A percentile compares a stretch with the other conserved stretches of the same genome.
Evolutionary conservation across 805 yeast genomes (phyloP).

Genomic region (Candida broadrunensis): DNA sequence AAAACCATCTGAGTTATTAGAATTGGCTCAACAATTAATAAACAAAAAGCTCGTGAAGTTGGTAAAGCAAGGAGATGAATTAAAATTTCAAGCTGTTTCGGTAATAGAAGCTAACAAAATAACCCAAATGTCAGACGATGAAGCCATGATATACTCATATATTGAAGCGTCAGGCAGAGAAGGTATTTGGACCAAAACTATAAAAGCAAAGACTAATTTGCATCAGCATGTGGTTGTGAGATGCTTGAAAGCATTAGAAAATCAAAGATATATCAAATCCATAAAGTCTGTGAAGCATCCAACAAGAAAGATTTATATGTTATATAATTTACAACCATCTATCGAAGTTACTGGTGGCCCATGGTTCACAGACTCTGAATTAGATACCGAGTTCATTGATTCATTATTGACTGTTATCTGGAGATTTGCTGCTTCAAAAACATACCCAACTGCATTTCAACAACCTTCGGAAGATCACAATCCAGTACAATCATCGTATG

Average conservation of each 20-base stretch:
- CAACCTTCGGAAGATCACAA: slow-evolving; percentile 31
- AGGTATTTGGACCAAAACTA: slow-evolving; percentile 94
- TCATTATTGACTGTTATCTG: slow-evolving; percentile 80
- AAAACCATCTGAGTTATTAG: slow-evolving; percentile 44
- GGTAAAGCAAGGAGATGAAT: slow-evolving; percentile 61
- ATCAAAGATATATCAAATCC: slow-evolving; percentile 78
- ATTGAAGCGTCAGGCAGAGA: slow-evolving; percentile 92
- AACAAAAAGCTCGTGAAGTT: slow-evolving; percentile 64
- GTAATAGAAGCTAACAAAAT: slow-evolving; percentile 73
- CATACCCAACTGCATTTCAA: slow-evolving; percentile 73
- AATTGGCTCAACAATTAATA: slow-evolving; percentile 49
- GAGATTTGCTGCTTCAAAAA: slow-evolving; percentile 74
- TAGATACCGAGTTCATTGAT: slow-evolving; percentile 91
- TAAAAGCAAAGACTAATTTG: slow-evolving; percentile 81
- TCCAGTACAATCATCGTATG: slow-evolving; percentile 47
- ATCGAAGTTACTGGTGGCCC: slow-evolving; percentile 98
- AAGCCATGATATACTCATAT: slow-evolving; percentile 84
- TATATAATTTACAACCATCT: slow-evolving; percentile 88
- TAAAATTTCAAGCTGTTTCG: slow-evolving; percentile 74
- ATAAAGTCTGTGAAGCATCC: slow-evolving; percentile 91
- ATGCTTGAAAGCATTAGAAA: slow-evolving; percentile 76
- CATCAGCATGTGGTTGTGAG: slow-evolving; percentile 89
- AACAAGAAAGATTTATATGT: slow-evolving; percentile 93
- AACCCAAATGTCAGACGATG: slow-evolving; percentile 78
- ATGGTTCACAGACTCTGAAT: slow-evolving; percentile 95